Evolutionary conservation across 2,329 filamentous ascomycete genomes (phyloP), one percentile per base, ranked within the genome.

Genomic region (Colletotrichum aenigma): DNA sequence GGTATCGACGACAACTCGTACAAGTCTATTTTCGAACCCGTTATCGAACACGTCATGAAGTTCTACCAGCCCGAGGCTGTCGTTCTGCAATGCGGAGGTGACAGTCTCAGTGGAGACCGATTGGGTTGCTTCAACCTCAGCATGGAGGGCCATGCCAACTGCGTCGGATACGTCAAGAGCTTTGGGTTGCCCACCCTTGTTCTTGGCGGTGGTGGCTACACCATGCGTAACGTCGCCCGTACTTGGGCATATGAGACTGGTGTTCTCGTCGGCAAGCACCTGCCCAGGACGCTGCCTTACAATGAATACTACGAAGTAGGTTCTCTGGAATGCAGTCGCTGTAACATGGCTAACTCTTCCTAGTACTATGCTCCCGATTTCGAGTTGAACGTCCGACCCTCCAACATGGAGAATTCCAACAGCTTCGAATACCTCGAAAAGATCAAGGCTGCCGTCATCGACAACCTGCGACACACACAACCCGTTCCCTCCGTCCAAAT

Each of bases 181-280:
- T 96, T 96, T 83, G 91, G 92, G 34, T 89, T 97, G 12, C 97
- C 97, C 0, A 93, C 97, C 4, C 90, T 99, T n/a, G 94, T 99
- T 24, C 92, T 99, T 21, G 97, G 97, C 36, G 97, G 97, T 18
- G 97, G 97, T 78, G 97, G 97, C 64, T 99, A 99, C 86, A 99
- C 97, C 1, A 97, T 98, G 85, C 94, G 97, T 77, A 99, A 99
- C 79, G 97, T 99, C 13, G 96, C 97, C 21, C 94, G 97, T 66
- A 97, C 96, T 7, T 99, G 97, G 97, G 96, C 96, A 8, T 98
- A 96, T 83, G 97, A 99, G 86, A 99, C 97, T 2, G 96, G 96
- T 78, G 91, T 96, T 74, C 90, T 98, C 10, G 95, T 98, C 24
- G 95, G 95, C 32, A 92, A 96, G 76, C 90, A 95, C 34, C 95